Evolutionary conservation across 2,329 filamentous ascomycete species (phyloP), one percentile per base, ranked within the genome.

Genomic region (Rutstroemia sp.): DNA sequence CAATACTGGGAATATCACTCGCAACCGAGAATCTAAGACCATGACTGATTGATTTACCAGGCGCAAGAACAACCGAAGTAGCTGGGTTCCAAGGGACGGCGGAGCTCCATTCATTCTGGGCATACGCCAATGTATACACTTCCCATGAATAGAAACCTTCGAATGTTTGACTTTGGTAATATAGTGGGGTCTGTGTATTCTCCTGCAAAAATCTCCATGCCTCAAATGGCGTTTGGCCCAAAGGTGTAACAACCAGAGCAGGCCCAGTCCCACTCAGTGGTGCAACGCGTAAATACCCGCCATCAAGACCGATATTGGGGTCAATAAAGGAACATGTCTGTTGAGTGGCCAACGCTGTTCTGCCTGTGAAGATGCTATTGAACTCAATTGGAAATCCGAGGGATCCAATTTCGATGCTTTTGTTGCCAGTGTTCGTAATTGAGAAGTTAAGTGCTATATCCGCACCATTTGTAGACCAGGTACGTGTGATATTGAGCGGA

Each of bases 71-170:
- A 47, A 69, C 69, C 0, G 79, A 79, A 0, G 77, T 77, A 0
- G 80, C 73, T 2, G 67, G 41, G 61, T 84, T 85, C 82, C 82
- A 85, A 0, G 81, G 80, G 2, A 71, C 64, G 0, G 67, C 70
- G 0, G 56, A 63, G 1, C 70, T 72, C 81, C 81, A 85, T 62
- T 84, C 79, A 0, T 75, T 75, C 58, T 82, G 77, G 0, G 78
- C 77, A 68, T 75, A 83, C 0, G 80, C 80, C 55, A 75, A 72
- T 12, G 73, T 77, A 52, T 79, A 71, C 0, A 78, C 73, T 61
- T 82, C 77, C 80, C 80, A 85, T 61, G 82, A 79, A 58, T 84
- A 85, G 59, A 80, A 76, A 0, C 80, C 81, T 62, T 85, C 81
- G 58, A 80, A 85, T 0, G 75, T 79, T 61, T 83, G 80, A 47